These are phyloP conservation scores for Mucor irregularis DNA, from an alignment of 371 early-diverging fungal species.

Conservation along the genomic window DNA sequence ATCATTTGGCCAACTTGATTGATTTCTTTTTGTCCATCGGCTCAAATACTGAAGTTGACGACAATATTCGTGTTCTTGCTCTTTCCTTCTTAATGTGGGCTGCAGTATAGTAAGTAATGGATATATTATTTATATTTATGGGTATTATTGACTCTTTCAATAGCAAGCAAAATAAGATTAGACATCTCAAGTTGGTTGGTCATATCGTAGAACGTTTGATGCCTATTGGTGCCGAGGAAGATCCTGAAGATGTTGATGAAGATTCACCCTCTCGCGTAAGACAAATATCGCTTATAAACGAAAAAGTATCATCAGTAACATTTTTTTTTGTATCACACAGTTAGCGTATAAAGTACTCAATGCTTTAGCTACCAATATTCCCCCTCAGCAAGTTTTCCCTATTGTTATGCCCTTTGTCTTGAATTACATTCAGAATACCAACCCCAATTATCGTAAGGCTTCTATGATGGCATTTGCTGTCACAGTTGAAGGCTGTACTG, in stretches of 20 bases:
- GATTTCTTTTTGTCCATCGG: constrained; percentile 73
- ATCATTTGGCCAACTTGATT: constrained; percentile 74
- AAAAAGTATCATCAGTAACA: neutral
- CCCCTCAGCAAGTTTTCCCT: constrained; percentile 86
- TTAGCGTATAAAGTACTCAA: constrained; percentile 70
- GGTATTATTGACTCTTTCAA: neutral
- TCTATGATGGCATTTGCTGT: constrained; percentile 85
- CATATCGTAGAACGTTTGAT: constrained; percentile 74
- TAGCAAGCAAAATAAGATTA: constrained; percentile 75
- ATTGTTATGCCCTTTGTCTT: constrained; percentile 69
- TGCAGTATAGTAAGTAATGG: constrained; percentile 64
- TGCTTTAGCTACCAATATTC: constrained; percentile 73
- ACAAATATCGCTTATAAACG: neutral
- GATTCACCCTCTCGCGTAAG: constrained; percentile 68
- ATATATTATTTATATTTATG: neutral
- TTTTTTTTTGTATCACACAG: constrained; percentile 12
- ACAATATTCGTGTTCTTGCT: constrained; percentile 72
- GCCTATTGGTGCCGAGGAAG: constrained; percentile 82
- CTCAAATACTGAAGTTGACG: constrained; percentile 60
- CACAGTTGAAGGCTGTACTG: constrained; percentile 83
- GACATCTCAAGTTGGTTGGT: constrained; percentile 72
- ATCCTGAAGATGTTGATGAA: constrained; percentile 79
- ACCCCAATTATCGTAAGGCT: constrained; percentile 75
- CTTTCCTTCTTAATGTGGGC: constrained; percentile 82
- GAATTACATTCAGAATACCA: constrained; percentile 70